Conservation (phyloP, 306 rosid species). For the Prunus mongolica region DNA sequence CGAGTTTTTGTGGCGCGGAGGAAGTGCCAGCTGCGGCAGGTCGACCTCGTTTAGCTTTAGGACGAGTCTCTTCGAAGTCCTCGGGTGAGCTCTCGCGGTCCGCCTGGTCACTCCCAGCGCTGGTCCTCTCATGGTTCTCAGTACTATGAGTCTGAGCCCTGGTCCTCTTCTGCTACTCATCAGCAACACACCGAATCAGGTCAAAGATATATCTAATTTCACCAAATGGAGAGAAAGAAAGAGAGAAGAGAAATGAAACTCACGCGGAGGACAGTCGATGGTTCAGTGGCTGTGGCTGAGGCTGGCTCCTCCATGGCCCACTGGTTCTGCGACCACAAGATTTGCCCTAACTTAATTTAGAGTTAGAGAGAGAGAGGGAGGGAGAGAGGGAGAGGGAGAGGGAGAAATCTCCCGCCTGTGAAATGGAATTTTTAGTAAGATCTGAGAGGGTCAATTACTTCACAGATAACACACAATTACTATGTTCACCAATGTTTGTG, state of each 20-base stretch:
- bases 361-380: not conserved
- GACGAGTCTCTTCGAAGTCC: slow-evolving; percentile 52
- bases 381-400: not conserved
- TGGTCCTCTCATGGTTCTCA: slow-evolving; percentile 33
- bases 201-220: slow-evolving; percentile 7
- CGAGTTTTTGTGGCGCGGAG: slow-evolving; percentile 21
- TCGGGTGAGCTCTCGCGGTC: slow-evolving; percentile 82
- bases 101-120: slow-evolving; percentile 41
- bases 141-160: slow-evolving; percentile 45
- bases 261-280: slow-evolving; percentile 55
- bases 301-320: slow-evolving; percentile 61
- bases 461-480: no score
- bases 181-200: slow-evolving; percentile 25
- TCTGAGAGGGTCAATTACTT: no score
- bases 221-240: not conserved
- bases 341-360: slow-evolving; percentile 11
- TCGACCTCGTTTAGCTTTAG: slow-evolving; percentile 61
- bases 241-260: slow-evolving; percentile 19
- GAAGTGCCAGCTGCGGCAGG: slow-evolving; percentile 44
- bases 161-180: slow-evolving; percentile 56
- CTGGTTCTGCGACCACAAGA: slow-evolving; percentile 12
- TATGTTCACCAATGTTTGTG: no score
- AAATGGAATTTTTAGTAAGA: no score
- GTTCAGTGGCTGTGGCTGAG: slow-evolving; percentile 55
- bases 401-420: not conserved